Evolutionary conservation across 192 early-diverging fungal species (phyloP), one percentile per base, ranked within the genome.

Genomic region (Backusella morwellensis): DNA sequence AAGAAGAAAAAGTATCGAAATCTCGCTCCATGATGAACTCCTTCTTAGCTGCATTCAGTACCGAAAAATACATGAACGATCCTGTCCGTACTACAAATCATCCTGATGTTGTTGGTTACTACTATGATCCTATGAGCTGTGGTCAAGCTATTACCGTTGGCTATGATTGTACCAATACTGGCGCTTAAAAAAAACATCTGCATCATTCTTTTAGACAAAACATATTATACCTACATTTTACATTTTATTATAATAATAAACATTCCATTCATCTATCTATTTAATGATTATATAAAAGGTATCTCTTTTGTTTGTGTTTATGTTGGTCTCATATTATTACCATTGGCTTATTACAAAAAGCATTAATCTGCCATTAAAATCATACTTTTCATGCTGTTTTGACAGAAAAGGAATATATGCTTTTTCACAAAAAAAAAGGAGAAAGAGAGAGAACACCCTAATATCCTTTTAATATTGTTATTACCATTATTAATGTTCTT

Each of bases 71-170:
- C 56, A 23, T 72, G 19, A 78, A 77, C 69, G 80, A 82, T 66
- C 80, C 80, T 44, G 75, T 78, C 54, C 38, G 77, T 38, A 82
- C 59, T 29, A 68, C 73, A 23, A 67, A 66, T 34, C 66, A 73
- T 26, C 80, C 80, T 75, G 76, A 78, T 23, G 47, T 82, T n/a
- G 77, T 82, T 73, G 80, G 80, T 54, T 40, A 36, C 6, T 78
- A 71, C 34, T 40, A 72, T 56, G 80, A 82, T 66, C 80, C 80
- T 52, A 78, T 82, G 77, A 73, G 75, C 17, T 26, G 73, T 36
- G 77, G 77, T 14, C 26, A 54, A 2, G 5, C 50, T 8, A 35
- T 50, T 34, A 52, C 40, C 7, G 59, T 34, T 68, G 69, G 73
- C 5, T 50, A 68, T 68, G 80, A 82, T 75, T 50, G 69, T 32